phyloP scores from a whole-genome alignment of 495 filamentous ascomycete genomes.

The Penicillium bialowiezense region DNA sequence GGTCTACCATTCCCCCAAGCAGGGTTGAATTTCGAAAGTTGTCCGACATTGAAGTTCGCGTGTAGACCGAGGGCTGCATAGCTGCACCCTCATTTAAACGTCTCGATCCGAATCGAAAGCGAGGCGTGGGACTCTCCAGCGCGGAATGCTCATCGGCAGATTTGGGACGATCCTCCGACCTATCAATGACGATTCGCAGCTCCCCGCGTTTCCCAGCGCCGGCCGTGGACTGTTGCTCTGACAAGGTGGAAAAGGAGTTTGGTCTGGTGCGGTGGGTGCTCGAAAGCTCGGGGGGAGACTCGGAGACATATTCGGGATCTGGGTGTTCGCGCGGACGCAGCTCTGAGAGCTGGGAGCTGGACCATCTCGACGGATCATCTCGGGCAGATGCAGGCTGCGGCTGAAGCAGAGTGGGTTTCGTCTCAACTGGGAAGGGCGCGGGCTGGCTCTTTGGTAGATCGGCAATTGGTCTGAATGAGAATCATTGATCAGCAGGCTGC shows the following conservation, averaged over 20 bases:
- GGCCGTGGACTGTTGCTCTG: conserved; percentile 44
- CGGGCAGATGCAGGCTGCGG: conserved; percentile 19
- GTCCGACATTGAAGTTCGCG: conserved; percentile 51
- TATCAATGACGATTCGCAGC: conserved; percentile 83
- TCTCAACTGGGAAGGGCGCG: conserved; percentile 27
- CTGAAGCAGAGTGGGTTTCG: conserved; percentile 34
- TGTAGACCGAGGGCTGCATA: conserved; percentile 71
- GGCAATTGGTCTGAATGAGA: conserved; percentile 45
- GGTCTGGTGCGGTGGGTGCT: conserved; percentile 47
- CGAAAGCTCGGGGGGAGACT: conserved; percentile 25
- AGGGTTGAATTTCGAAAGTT: conserved; percentile 50
- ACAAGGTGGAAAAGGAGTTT: conserved; percentile 61
- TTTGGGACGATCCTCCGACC: conserved; percentile 64
- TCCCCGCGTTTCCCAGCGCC: conserved; percentile 48
- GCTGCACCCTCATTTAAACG: conserved; percentile 79
- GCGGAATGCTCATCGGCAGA: conserved; percentile 57
- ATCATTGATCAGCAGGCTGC: conserved; percentile 19
- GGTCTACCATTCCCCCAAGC: conserved; percentile 25
- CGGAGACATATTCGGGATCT: conserved; percentile 25
- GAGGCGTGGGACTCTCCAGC: conserved; percentile 79
- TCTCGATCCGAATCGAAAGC: conserved; percentile 80
- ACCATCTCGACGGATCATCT: conserved; percentile 40
- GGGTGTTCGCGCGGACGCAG: conserved; percentile 33
- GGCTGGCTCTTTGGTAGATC: conserved; percentile 35
- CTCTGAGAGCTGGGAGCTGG: conserved; percentile 48